Evolutionary conservation across 805 yeast species (phyloP).

Genomic region (Candida nanaspora): DNA sequence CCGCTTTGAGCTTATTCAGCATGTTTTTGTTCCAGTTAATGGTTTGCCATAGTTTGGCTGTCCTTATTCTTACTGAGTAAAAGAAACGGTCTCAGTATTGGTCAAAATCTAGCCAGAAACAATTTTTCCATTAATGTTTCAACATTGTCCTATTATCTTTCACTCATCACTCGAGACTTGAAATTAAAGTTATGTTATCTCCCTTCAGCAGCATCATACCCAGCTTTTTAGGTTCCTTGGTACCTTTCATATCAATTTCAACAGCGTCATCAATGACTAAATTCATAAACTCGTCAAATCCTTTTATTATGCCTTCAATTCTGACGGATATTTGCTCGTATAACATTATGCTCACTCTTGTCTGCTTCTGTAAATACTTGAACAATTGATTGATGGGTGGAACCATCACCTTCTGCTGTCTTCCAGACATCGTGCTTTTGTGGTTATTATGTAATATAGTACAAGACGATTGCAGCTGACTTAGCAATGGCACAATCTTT

Average conservation of each 20-base stretch:
- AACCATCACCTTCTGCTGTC: conserved; percentile 48
- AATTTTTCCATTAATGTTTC: no score
- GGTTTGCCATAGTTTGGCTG: no score
- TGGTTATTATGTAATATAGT: no score
- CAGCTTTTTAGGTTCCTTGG: conserved; percentile 35
- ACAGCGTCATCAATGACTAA: conserved; percentile 51
- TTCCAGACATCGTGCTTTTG: conserved; percentile 28
- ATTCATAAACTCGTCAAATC: conserved; percentile 98
- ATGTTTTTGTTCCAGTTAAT: no score
- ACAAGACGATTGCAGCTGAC: no score
- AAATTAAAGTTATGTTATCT: conserved; percentile 81
- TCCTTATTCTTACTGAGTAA: no score
- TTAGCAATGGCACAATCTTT: no score
- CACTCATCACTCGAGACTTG: conserved; percentile 20
- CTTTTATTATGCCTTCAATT: conserved; percentile 77
- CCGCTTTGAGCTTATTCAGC: no score
- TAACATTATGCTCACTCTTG: conserved; percentile 79
- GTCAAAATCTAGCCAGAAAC: no score
- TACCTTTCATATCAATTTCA: conserved; percentile 50
- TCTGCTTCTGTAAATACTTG: conserved; percentile 76
- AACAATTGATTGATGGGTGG: conserved; percentile 93
- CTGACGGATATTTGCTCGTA: conserved; percentile 75
- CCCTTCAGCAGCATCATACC: conserved; percentile 86
- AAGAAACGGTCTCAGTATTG: no score
- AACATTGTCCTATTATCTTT: no score